These are phyloP conservation scores for Naganishia albida DNA, from an alignment of 1,284 basidiomycete species.

Conservation along the genomic window DNA sequence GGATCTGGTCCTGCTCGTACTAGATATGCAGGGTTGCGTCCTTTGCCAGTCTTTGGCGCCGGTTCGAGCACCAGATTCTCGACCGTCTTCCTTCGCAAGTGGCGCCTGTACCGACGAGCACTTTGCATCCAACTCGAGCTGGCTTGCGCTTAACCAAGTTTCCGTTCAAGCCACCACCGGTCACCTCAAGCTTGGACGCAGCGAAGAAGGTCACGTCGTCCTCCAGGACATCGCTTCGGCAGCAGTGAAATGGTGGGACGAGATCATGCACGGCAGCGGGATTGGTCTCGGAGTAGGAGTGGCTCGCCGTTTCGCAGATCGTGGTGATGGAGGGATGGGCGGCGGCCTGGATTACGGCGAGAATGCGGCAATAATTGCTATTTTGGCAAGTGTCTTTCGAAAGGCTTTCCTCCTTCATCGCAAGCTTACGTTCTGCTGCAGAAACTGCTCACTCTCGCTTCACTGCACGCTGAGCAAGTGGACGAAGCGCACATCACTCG, in stretches of 20 bases:
- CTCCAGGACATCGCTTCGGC: slow-evolving; percentile 37
- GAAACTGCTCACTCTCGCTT: slow-evolving; percentile 86
- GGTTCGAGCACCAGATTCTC: slow-evolving; percentile 34
- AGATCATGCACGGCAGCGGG: slow-evolving; percentile 39
- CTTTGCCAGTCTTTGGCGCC: slow-evolving; percentile 38
- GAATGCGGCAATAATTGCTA: slow-evolving; percentile 45
- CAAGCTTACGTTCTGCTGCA: slow-evolving; percentile 46
- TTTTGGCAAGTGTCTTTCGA: slow-evolving; percentile 39
- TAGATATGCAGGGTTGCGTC: slow-evolving; percentile 30
- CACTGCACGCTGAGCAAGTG: slow-evolving; percentile 68
- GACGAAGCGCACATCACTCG: slow-evolving; percentile 71
- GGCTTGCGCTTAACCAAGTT: slow-evolving; percentile 5
- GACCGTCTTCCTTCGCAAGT: slow-evolving; percentile 27
- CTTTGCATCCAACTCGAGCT: slow-evolving; percentile 19
- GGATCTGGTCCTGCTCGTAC: slow-evolving; percentile 16
- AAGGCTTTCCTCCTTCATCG: too few relatives aligned
- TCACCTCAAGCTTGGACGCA: slow-evolving; percentile 25
- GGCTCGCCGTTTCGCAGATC: slow-evolving; percentile 12
- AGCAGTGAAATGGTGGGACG: slow-evolving; percentile 46
- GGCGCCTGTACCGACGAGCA: slow-evolving; percentile 23
- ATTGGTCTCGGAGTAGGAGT: slow-evolving; percentile 34
- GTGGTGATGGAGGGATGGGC: slow-evolving; percentile 26
- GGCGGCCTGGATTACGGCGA: slow-evolving; percentile 45
- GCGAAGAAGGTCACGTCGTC: slow-evolving; percentile 32
- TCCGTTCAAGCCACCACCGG: background rate